phyloP scores from a whole-genome alignment of 257 asterid genomes.

The Primulina eburnea region DNA sequence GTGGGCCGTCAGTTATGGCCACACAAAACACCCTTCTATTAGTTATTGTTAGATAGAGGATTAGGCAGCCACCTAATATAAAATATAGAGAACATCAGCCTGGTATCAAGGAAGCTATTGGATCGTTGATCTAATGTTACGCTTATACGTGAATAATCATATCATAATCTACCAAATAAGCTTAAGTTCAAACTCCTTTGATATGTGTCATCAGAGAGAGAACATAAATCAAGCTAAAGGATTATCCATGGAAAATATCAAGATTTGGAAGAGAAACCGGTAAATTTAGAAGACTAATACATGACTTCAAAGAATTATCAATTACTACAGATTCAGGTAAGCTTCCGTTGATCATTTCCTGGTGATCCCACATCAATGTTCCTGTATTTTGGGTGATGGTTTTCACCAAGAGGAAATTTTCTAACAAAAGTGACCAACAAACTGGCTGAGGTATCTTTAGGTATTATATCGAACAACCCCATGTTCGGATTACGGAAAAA shows the following conservation, averaged over 20 bases:
- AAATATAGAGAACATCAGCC: not conserved
- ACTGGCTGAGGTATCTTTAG: not conserved
- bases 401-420: not conserved
- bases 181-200: not conserved
- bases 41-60: no score
- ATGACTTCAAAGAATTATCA: not conserved
- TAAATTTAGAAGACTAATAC: not conserved
- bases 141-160: not conserved
- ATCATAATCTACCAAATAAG: no score
- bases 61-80: no score
- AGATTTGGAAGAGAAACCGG: no score
- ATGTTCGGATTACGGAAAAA: not conserved
- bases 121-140: not conserved
- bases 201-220: no score
- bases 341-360: not conserved
- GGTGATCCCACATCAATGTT: not conserved
- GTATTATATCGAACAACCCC: not conserved
- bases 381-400: not conserved
- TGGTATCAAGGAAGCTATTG: not conserved
- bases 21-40: no score
- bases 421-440: not conserved
- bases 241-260: no score
- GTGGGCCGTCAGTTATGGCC: not conserved
- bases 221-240: not conserved
- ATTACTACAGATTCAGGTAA: not conserved